Base-by-base conservation (phyloP, 768 basidiomycete species). In the Chlorophyllum brunneum region DNA sequence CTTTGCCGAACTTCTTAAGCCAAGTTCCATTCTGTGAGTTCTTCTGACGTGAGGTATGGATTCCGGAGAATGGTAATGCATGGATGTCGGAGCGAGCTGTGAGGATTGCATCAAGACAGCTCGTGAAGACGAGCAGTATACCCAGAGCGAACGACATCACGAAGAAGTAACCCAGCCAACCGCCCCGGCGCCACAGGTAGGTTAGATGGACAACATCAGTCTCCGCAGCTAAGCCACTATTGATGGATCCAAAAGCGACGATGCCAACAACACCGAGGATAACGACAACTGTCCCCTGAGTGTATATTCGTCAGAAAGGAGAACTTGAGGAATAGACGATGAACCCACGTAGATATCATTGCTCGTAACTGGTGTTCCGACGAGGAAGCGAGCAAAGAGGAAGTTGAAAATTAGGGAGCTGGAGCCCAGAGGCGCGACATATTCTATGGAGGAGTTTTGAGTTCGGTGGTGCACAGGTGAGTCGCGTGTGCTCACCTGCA, bases 401-500 rank as follows among this genome's bases (percentile, higher is more conserved):
- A 97, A 95, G 67, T 98, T 98, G 75, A 98, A 98, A 51, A 98
- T 83, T 56, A 98, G 82, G 10, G 92, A 90, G 9, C 92, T 88
- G 0, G 92, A 92, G 11, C 95, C 95, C 3, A 98, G 79, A 2
- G 95, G 95, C 1, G 95, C 95, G 51, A 98, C 95, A 66, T 97
- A 98, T 81, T 95, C 91, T 83, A 45, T n/a, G n/a, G 18, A 7
- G 13, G 24, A 42, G 22, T 42, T 29, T 7, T 23, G 11, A 27
- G 26, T 9, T 20, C 24, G 2, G 54, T 51, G 48, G 31, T 7
- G 22, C 2, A 41, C n/a, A 10, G 16, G n/a, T 23, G 33, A n/a
- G 30, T 43, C 16, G 26, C 9, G 24, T 33, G 58, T 37, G 63
- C 76, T 37, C 40, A 81, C 88, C 86, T 57, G 91, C 92, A 55